Evolutionary conservation across 257 asterid genomes (phyloP).

Genomic region (Lithospermum erythrorhizon): DNA sequence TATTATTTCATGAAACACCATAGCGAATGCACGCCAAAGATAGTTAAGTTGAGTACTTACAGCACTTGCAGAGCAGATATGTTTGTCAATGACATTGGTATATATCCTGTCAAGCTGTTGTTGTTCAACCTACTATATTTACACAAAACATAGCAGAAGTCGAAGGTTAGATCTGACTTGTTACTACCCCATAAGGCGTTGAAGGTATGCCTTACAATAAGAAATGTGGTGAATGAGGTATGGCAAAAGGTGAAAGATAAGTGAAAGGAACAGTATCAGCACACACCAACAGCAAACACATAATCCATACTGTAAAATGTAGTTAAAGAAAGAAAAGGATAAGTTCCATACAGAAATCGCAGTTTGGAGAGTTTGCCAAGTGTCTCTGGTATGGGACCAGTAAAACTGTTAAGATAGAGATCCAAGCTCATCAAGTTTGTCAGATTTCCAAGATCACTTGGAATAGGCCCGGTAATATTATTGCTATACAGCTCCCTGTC

Average conservation of each 20-base stretch:
- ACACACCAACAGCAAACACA: background rate
- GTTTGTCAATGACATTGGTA: slow-evolving; percentile 5
- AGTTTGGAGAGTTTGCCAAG: slow-evolving; percentile 77
- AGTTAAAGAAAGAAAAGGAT: slow-evolving; percentile 12
- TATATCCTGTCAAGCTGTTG: slow-evolving; percentile 9
- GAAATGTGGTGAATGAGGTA: no score
- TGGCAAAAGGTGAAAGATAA: no score
- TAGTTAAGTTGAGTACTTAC: slow-evolving; percentile 8
- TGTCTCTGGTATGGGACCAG: slow-evolving; percentile 78
- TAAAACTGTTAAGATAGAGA: slow-evolving; percentile 82
- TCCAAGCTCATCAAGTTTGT: slow-evolving; percentile 98
- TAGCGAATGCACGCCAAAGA: background rate
- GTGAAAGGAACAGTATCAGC: background rate
- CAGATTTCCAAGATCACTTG: slow-evolving; percentile 83
- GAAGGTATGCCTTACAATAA: no score
- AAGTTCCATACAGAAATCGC: slow-evolving; percentile 77
- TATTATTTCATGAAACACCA: background rate
- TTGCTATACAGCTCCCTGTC: slow-evolving; percentile 92
- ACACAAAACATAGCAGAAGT: slow-evolving; percentile 20
- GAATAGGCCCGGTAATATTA: slow-evolving; percentile 78
- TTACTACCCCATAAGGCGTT: no score
- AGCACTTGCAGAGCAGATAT: slow-evolving; percentile 3
- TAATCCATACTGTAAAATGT: background rate
- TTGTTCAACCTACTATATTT: slow-evolving; percentile 25
- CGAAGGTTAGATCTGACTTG: background rate